Conservation (phyloP, 768 basidiomycete species). For the Termitomyces sp. region DNA sequence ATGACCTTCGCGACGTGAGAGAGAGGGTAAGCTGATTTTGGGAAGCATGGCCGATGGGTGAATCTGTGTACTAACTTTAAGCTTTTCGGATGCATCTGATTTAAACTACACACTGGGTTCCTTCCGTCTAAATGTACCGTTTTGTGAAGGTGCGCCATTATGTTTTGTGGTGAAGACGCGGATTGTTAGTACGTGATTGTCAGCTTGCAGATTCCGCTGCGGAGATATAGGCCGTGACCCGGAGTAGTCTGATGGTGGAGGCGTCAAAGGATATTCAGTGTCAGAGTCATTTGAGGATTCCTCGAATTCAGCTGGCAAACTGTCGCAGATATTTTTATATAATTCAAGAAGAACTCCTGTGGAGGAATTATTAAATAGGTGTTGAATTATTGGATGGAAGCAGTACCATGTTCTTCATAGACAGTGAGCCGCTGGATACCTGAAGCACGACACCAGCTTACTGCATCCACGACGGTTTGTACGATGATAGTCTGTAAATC, state of each 20-base stretch:
- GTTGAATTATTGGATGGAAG: constrained; percentile 14
- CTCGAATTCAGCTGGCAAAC: constrained; percentile 14
- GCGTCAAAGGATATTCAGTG: constrained; percentile 68
- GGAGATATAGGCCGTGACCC: constrained; percentile 64
- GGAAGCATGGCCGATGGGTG: not conserved
- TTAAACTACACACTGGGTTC: not conserved
- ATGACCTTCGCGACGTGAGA: constrained; percentile 54
- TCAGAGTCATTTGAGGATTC: constrained; percentile 37
- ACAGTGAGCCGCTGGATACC: constrained; percentile 65
- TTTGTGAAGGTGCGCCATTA: not conserved
- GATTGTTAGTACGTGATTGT: constrained; percentile 20
- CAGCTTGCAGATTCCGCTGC: constrained; percentile 18
- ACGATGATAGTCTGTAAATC: constrained; percentile 40
- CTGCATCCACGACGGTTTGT: constrained; percentile 48
- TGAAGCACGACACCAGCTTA: constrained; percentile 57
- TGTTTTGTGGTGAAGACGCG: constrained; percentile 4
- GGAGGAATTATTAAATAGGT: not conserved
- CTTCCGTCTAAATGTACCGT: not conserved
- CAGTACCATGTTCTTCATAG: constrained; percentile 66
- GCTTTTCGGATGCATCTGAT: not conserved
- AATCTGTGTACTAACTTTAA: not conserved
- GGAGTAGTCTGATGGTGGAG: constrained; percentile 72
- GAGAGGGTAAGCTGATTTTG: constrained; percentile 41
- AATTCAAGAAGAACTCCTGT: constrained; percentile 39
- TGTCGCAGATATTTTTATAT: constrained; percentile 36